Conservation (phyloP, 352 stramenopile species). For the Phytophthora ramorum region DNA sequence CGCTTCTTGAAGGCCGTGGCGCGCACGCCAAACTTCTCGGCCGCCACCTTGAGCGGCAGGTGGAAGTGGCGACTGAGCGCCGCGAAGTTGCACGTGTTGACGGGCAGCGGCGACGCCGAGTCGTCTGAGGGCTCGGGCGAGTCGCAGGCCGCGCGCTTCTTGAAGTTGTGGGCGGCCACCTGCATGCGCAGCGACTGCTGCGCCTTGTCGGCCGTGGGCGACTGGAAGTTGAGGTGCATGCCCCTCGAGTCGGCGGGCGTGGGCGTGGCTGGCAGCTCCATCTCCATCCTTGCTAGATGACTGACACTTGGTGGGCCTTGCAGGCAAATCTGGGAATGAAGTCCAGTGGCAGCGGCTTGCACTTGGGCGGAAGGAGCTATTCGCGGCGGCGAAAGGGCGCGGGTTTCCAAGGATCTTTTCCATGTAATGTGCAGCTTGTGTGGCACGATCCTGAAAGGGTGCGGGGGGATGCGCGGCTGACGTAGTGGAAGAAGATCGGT, state of each 20-base stretch:
- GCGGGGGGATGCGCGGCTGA: slow-evolving; percentile 1
- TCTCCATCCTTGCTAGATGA: slow-evolving; percentile 29
- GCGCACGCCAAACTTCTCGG: slow-evolving; percentile 80
- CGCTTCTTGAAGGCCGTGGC: slow-evolving; percentile 86
- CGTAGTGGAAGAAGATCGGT: slow-evolving; percentile 4
- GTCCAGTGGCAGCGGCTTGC: slow-evolving; percentile 11
- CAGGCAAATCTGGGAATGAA: slow-evolving; percentile 39
- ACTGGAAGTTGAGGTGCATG: slow-evolving; percentile 52
- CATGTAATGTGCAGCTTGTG: not conserved
- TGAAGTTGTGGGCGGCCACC: slow-evolving; percentile 42
- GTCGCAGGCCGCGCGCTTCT: slow-evolving; percentile 45
- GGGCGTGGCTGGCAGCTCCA: slow-evolving; percentile 44
- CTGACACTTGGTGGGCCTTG: not conserved
- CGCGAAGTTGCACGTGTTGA: slow-evolving; percentile 66
- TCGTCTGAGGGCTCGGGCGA: slow-evolving; percentile 27
- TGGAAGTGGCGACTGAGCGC: slow-evolving; percentile 76
- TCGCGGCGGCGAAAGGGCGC: slow-evolving; percentile 31
- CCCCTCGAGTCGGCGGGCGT: slow-evolving; percentile 33
- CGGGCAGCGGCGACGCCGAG: slow-evolving; percentile 29
- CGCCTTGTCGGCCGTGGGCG: slow-evolving; percentile 48
- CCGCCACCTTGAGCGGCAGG: slow-evolving; percentile 68
- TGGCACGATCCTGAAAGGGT: slow-evolving; percentile 4
- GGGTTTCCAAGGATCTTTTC: slow-evolving; percentile 46
- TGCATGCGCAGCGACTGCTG: slow-evolving; percentile 49
- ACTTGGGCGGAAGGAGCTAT: slow-evolving; percentile 18